Percentiles rank a stretch among this genome's conserved stretches.
Evolutionary conservation across 257 asterid species (phyloP).

Genomic region (Gentiana macrophylla): DNA sequence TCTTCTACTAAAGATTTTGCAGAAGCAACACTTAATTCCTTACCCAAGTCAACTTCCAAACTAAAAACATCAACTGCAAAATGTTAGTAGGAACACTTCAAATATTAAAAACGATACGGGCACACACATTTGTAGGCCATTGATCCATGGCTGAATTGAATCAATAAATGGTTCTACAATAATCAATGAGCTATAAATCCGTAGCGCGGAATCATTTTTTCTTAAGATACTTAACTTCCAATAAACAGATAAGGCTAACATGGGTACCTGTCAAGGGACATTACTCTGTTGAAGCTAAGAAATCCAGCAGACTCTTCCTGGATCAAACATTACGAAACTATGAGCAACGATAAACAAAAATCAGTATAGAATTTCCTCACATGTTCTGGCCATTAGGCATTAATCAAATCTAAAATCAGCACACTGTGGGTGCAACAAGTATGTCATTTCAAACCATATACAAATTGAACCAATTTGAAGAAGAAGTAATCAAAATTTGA

Average conservation of each 20-base stretch:
- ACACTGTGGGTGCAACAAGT: no score
- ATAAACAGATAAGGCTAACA: neutral
- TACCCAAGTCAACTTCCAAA: slow-evolving; percentile 71
- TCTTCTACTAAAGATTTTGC: slow-evolving; percentile 23
- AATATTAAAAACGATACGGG: no score
- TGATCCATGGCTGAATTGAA: no score
- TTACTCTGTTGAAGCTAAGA: slow-evolving; percentile 87
- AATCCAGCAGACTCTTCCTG: slow-evolving; percentile 83
- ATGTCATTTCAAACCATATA: neutral
- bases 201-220: no score
- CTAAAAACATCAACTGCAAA: slow-evolving; percentile 24
- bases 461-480: neutral
- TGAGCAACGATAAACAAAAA: no score
- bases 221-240: neutral
- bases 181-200: no score
- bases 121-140: no score
- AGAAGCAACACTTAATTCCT: slow-evolving; percentile 35
- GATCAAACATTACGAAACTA: neutral
- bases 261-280: slow-evolving; percentile 77
- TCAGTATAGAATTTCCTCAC: no score
- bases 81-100: slow-evolving; percentile 1
- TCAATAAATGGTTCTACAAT: no score
- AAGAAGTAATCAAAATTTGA: no score
- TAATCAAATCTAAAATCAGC: no score
- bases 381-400: no score